These are phyloP conservation scores for Plectranthus barbatus DNA, from an alignment of 257 asterid species.

Conservation along the genomic window DNA sequence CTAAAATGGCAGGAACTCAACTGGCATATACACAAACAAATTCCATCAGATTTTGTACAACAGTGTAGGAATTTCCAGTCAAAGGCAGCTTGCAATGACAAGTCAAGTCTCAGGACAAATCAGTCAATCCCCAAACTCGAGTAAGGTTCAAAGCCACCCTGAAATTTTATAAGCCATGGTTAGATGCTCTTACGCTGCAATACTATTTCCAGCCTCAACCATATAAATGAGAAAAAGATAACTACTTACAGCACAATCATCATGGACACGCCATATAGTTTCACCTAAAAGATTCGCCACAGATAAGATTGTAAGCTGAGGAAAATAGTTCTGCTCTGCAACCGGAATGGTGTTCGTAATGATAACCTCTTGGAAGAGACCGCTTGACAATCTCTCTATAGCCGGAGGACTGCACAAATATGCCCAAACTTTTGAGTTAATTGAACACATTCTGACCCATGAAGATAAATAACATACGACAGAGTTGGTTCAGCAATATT, in stretches of 20 bases:
- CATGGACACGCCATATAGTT: constrained; percentile 95
- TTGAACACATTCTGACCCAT: neutral
- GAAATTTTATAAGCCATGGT: constrained; percentile 12
- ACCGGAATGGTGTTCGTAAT: constrained; percentile 89
- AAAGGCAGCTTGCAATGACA: constrained; percentile 6
- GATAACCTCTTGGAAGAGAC: constrained; percentile 92
- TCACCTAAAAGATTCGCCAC: constrained; percentile 89
- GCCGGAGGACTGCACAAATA: constrained; percentile 82
- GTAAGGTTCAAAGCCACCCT: constrained; percentile 77
- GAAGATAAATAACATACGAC: constrained; percentile 1
- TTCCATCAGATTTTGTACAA: neutral
- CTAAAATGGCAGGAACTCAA: no score
- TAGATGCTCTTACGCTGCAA: neutral
- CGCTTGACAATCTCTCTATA: constrained; percentile 81
- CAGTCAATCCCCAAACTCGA: constrained; percentile 82
- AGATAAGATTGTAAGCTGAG: constrained; percentile 83
- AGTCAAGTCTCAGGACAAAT: constrained; percentile 10
- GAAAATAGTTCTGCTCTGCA: constrained; percentile 76
- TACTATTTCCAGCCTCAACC: neutral
- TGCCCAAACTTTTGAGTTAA: neutral
- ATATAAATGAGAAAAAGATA: neutral
- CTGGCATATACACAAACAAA: neutral
- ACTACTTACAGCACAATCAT: constrained; percentile 78
- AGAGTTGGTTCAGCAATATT: neutral
- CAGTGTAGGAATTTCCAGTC: neutral